Conservation (phyloP, 2,329 filamentous ascomycete genomes). For the Xylogone sp. region DNA sequence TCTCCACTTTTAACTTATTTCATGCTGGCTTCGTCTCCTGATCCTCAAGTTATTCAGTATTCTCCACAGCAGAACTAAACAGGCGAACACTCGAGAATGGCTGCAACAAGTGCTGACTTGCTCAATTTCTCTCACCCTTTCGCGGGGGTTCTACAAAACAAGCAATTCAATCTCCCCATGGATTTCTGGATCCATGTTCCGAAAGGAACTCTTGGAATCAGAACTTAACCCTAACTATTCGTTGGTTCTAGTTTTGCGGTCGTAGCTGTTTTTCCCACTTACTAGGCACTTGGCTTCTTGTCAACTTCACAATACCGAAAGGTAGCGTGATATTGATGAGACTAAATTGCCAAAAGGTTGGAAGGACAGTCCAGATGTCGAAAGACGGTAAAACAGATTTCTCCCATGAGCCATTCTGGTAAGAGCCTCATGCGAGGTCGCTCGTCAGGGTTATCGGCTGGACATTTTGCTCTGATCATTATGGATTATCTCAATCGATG, state of each 20-base stretch:
- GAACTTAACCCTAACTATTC: constrained; percentile 95
- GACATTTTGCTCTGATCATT: constrained; percentile 61
- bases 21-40: constrained; percentile 10
- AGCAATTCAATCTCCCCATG: constrained; percentile 75
- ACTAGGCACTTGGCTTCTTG: constrained; percentile 48
- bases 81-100: constrained; percentile 11
- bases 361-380: constrained; percentile 55
- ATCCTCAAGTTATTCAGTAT: constrained; percentile 13
- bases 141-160: constrained; percentile 33
- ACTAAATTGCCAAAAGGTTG: constrained; percentile 42
- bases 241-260: constrained; percentile 75
- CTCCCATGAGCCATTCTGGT: constrained; percentile 72
- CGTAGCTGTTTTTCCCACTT: constrained; percentile 62
- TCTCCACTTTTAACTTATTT: constrained; percentile 6
- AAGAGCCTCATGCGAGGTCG: constrained; percentile 71
- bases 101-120: constrained; percentile 11
- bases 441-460: constrained; percentile 72
- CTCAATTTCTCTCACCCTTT: constrained; percentile 43
- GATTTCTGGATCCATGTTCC: constrained; percentile 75
- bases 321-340: constrained; percentile 50
- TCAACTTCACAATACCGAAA: constrained; percentile 28
- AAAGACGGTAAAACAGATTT: constrained; percentile 48
- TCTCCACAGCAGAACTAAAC: constrained; percentile 21
- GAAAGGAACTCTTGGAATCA: constrained; percentile 66
- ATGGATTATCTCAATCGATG: constrained; percentile 51